A percentile compares a stretch with the other conserved stretches of the same genome.
These are phyloP conservation scores for Begonia masoniana DNA, from an alignment of 306 rosid species.

Conservation along the genomic window DNA sequence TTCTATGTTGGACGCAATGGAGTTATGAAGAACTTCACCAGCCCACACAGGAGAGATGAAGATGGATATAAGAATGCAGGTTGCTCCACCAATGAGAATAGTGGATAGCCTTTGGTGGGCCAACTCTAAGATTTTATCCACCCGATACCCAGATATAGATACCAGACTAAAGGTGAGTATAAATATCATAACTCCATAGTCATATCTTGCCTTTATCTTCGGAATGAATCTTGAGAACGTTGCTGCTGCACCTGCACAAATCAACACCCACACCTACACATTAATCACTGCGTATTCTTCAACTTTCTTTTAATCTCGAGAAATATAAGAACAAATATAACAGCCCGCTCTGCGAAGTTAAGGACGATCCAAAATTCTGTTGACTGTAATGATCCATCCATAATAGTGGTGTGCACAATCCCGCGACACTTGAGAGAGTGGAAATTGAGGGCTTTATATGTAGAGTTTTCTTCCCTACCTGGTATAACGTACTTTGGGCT, in stretches of 20 bases:
- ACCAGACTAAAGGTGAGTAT: constrained; percentile 78
- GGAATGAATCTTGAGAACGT: constrained; percentile 73
- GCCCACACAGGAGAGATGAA: constrained; percentile 85
- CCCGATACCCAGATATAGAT: constrained; percentile 51
- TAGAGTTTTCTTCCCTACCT: no score
- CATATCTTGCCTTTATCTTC: constrained; percentile 59
- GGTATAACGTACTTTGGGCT: no score
- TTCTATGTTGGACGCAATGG: constrained; percentile 45
- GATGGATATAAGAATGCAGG: constrained; percentile 49
- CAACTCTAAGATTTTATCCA: constrained; percentile 33
- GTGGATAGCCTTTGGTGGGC: constrained; percentile 63
- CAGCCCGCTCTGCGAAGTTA: no score
- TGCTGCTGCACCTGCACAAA: constrained; percentile 44
- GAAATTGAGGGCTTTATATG: no score
- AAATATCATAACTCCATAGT: constrained; percentile 71
- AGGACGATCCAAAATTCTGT: no score
- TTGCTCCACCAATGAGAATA: constrained; percentile 49
- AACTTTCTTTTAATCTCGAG: background rate
- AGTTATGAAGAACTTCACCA: constrained; percentile 67
- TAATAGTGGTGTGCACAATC: no score
- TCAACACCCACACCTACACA: background rate
- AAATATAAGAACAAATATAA: no score
- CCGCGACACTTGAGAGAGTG: no score
- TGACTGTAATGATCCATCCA: no score
- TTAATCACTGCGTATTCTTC: background rate